Evolutionary conservation across 116 monocot genomes (phyloP), one percentile per base, ranked within the genome.

Genomic region (Dioscorea cayenensis): DNA sequence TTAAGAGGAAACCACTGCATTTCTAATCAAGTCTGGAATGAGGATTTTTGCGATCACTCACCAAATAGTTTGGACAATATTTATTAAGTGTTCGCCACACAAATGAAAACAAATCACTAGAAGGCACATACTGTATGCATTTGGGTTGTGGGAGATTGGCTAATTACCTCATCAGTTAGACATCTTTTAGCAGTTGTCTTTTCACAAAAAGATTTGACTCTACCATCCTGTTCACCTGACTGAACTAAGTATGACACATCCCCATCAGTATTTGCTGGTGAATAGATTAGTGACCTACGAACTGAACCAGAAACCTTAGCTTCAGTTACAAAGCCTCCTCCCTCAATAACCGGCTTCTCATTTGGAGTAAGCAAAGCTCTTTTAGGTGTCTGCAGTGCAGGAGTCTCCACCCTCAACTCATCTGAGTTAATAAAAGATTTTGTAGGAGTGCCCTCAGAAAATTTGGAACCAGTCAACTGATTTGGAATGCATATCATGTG

Each of bases 241-340:
- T 11, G 21, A 20, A 28, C 60, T 0, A 52, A 21, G 52, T 72
- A 29, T 43, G 63, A 43, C 16, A 25, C 27, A 72, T 60, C 50
- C 71, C 28, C 77, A 29, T 74, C 76, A 69, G 11, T 9, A 70
- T 83, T 72, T 68, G 76, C 71, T 51, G 83, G 83, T 36, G 85
- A 84, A 64, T 77, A 85, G 14, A 83, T 66, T 20, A 89, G 76
- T 16, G 87, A 72, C 51, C 82, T 83, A 4, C 94, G 84, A 76
- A 83, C 87, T 66, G 87, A 87, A 65, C 17, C 70, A 12, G 73
- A 74, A 27, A 76, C 51, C 59, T 78, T 74, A 11, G 74, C 76
- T 78, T 28, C 9, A 69, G 11, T 25, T 61, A 43, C 20, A 10
- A 58, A 51, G 38, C 79, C 76, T 58, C 36, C 78, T 58, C 49